Base-by-base conservation (phyloP, 176 grass and related monocot genomes). In the Oryza longistaminata region DNA sequence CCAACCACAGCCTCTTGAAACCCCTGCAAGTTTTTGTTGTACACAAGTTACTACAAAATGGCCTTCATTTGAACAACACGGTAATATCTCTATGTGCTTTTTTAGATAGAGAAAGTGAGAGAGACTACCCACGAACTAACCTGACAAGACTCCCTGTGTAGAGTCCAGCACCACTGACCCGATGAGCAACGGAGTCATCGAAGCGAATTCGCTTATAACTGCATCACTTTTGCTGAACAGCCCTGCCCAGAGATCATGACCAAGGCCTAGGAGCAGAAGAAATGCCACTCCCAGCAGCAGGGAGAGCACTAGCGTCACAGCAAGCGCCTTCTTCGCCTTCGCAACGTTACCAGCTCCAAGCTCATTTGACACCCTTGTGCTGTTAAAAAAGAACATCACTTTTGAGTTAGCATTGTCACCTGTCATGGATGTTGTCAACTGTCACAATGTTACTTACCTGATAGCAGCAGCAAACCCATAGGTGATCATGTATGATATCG, bases 321-420 rank as follows among this genome's bases (percentile, higher is more conserved):
- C 17, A 5, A 90, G 70, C 3, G 86, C 88, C 77, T 88, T 86
- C 64, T 82, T 81, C 0, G 92, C 92, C 40, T 70, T 79, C 55
- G 17, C 79, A 12, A 55, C 68, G 44, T 69, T 85, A 19, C 86
- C 80, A 1, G 92, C 92, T n/a, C 92, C 92, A 13, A 93, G 83
- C 85, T 90, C 92, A 75, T 93, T 93, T 17, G 88, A 91, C 37
- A 93, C 83, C n/a, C 92, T 85, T n/a, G 88, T 90, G 48, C 92
- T 93, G 74, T 85, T 7, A 29, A 42, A 50, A 70, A 7, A 26
- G 73, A 82, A 72, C 13, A 48, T 9, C 19, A 43, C 29, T 29
- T 48, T 22, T 24, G 22, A 74, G 64, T 64, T 13, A 73, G 19
- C n/a, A 33, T 71, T 52, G 15, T 17, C 55, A 77, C 39, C 39